These are phyloP conservation scores for Kodamaea neixiangensis DNA, from an alignment of 805 yeast genomes.

Conservation along the genomic window DNA sequence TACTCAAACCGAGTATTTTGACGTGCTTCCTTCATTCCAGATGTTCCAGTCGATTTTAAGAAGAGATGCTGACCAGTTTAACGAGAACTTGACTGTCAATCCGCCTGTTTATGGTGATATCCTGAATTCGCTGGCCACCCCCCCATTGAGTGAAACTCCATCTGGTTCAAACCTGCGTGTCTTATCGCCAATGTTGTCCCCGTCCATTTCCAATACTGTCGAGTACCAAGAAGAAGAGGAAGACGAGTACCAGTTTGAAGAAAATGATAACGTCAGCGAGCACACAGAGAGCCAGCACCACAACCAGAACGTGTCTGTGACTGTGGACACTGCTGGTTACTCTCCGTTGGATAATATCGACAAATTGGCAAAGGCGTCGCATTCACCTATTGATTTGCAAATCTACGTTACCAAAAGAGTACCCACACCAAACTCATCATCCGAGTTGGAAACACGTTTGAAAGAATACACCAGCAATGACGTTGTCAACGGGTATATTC, in stretches of 20 bases:
- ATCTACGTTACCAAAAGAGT: constrained; percentile 55
- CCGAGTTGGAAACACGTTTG: constrained; percentile 46
- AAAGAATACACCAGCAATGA: constrained; percentile 46
- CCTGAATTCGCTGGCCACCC: constrained; percentile 28
- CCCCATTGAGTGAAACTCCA: constrained; percentile 22
- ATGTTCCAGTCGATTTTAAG: constrained; percentile 58
- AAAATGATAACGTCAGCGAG: constrained; percentile 8
- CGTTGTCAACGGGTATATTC: constrained; percentile 45
- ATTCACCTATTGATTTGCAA: constrained; percentile 49
- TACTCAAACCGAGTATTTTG: constrained; percentile 46
- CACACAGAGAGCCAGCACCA: constrained; percentile 9
- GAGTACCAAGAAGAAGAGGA: constrained; percentile 8
- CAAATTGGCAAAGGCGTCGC: constrained; percentile 42
- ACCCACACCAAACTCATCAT: constrained; percentile 41
- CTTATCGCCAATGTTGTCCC: constrained; percentile 3
- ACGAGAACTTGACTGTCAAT: constrained; percentile 29
- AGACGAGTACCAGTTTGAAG: constrained; percentile 10
- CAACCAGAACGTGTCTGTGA: constrained; percentile 17
- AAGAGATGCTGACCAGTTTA: constrained; percentile 42
- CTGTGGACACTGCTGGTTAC: constrained; percentile 33
- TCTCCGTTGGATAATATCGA: constrained; percentile 55
- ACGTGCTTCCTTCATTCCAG: constrained; percentile 68
- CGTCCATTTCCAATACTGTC: constrained; percentile 2
- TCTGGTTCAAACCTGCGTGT: constrained; percentile 4
- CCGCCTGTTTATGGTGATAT: constrained; percentile 44